Conservation (phyloP, 768 basidiomycete genomes). For the Hydnum rufescens region DNA sequence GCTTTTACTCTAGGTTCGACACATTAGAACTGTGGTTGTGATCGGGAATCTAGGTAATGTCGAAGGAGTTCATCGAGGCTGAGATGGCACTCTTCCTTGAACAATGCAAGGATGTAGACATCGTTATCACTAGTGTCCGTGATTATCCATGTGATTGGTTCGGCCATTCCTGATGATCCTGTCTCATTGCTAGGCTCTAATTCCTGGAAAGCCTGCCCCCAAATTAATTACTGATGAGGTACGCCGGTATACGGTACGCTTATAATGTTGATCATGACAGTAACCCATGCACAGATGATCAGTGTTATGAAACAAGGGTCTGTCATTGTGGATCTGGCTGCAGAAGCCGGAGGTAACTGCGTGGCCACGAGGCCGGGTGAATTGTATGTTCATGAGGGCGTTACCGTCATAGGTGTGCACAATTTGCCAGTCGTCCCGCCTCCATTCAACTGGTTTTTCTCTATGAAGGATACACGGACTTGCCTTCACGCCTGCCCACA, state of each 20-base stretch:
- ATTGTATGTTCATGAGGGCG: conserved; percentile 39
- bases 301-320: conserved; percentile 86
- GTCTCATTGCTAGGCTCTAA: conserved; percentile 29
- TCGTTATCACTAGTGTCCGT: conserved; percentile 51
- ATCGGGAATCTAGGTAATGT: conserved; percentile 33
- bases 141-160: background rate
- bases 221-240: conserved; percentile 56
- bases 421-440: background rate
- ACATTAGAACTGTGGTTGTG: background rate
- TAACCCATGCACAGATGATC: conserved; percentile 31
- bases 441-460: background rate
- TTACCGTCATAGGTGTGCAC: conserved; percentile 55
- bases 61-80: conserved; percentile 71
- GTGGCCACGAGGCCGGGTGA: conserved; percentile 65
- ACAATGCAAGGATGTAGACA: conserved; percentile 79
- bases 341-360: conserved; percentile 82
- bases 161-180: background rate
- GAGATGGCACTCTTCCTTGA: conserved; percentile 79
- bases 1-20: background rate
- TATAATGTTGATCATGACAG: background rate
- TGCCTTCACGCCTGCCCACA: conserved; percentile 74
- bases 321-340: conserved; percentile 69
- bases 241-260: background rate
- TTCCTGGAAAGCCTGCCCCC: conserved; percentile 73
- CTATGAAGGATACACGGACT: conserved; percentile 51